Evolutionary conservation across 148 eudicot genomes (phyloP).

Genomic region (Agrostemma githago): DNA sequence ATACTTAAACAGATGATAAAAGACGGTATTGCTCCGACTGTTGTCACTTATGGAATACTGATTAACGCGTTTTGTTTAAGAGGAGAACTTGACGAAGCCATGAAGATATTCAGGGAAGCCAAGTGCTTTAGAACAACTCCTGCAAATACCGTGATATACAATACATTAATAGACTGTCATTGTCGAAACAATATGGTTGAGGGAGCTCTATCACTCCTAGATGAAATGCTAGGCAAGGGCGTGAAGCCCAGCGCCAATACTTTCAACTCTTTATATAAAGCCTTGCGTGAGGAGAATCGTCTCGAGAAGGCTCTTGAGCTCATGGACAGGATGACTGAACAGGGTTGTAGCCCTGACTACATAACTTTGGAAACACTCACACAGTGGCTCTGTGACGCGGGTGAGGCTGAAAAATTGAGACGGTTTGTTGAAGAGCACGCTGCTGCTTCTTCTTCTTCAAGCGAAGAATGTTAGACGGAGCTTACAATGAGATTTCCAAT

Average conservation of each 20-base stretch:
- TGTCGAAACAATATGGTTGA: constrained; percentile 50
- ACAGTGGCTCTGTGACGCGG: constrained; percentile 62
- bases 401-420: constrained; percentile 56
- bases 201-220: constrained; percentile 53
- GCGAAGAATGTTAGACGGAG: constrained; percentile 9
- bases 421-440: constrained; percentile 45
- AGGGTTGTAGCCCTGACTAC: constrained; percentile 64
- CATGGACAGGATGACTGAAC: constrained; percentile 71
- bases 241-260: constrained; percentile 61
- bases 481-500: neutral
- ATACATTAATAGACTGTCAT: constrained; percentile 52
- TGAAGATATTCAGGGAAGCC: constrained; percentile 54
- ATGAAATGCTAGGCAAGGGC: constrained; percentile 56
- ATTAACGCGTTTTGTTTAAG: constrained; percentile 52
- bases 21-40: constrained; percentile 47
- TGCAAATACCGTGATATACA: constrained; percentile 71
- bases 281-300: constrained; percentile 46
- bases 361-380: constrained; percentile 72
- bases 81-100: constrained; percentile 49
- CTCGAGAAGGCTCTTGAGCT: constrained; percentile 54
- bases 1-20: constrained; percentile 48
- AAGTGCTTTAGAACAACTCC: constrained; percentile 30
- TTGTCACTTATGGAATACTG: constrained; percentile 61
- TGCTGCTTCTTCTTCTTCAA: constrained; percentile 36
- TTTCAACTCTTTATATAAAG: constrained; percentile 69